Evolutionary conservation across 768 basidiomycete species (phyloP), one percentile per base, ranked within the genome.

Genomic region (Boletus sp.): DNA sequence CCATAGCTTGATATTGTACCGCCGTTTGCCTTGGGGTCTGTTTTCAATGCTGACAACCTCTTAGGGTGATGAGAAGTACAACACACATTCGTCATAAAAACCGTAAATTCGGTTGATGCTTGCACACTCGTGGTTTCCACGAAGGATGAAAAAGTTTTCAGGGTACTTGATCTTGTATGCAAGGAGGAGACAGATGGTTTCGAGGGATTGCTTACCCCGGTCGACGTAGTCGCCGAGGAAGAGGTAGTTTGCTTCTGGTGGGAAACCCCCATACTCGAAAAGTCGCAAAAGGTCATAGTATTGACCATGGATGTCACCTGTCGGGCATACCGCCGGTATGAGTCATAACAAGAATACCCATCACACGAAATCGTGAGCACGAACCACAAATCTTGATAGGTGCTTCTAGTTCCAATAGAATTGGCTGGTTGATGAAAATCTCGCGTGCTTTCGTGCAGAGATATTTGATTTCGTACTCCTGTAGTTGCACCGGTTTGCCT

Each of bases 101-200:
- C 96, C 96, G 75, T 99, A 99, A 75, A 99, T 98, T 72, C 96
- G 82, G 80, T 98, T 99, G 79, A 99, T 98, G 73, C 92, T 93
- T 61, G 96, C 96, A 70, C 96, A 97, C 76, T 99, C 96, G 74
- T 99, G 96, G 77, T 99, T 99, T 64, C 96, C 96, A 66, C 96
- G 81, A 58, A 99, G 83, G 72, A 99, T 95, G 79, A 99, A 99
- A 79, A 99, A 99, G 81, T 99, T 99, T 84, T 99, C 96, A 49
- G 96, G 96, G 80, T 98, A 99, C 82, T 98, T 99, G 82, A 96
- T 96, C 83, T 99, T 99, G 89, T 99, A 99, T 43, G 96, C 95
- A 62, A 99, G 85, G 55, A 99, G 82, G 43, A 99, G 85, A 72
- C 96, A 98, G 72, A 99, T 99, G n/a, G 96, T 99, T 78, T 99